A percentile compares a stretch with the other conserved stretches of the same genome.
Conservation (phyloP, 108 stramenopile genomes). For the Seminavis robusta region DNA sequence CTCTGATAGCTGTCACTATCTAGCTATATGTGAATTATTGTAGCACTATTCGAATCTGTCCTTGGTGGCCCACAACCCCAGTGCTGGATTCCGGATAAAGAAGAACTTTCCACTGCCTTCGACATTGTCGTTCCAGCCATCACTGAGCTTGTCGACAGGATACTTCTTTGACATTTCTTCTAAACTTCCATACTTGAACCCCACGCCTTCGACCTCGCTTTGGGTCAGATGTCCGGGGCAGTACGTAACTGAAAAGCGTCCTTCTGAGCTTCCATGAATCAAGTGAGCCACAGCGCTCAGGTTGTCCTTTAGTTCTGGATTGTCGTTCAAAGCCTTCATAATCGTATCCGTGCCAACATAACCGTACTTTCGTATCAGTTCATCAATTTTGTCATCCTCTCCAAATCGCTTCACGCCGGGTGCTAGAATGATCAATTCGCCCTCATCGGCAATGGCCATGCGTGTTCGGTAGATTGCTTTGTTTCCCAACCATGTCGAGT, state of each 20-base stretch:
- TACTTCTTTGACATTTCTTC: conserved; percentile 63
- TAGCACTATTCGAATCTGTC: conserved; percentile 77
- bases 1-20: too few relatives aligned
- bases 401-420: conserved; percentile 90
- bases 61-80: conserved; percentile 90
- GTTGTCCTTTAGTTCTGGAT: conserved; percentile 78
- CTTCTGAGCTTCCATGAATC: conserved; percentile 93
- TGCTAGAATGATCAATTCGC: conserved; percentile 88
- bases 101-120: conserved; percentile 80
- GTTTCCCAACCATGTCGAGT: conserved; percentile 95
- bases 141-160: conserved; percentile 52
- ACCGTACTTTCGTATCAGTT: conserved; percentile 88
- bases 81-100: conserved; percentile 91
- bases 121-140: conserved; percentile 79
- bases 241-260: conserved; percentile 87
- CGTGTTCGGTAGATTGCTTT: conserved; percentile 94
- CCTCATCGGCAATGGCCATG: conserved; percentile 93
- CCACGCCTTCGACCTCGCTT: conserved; percentile 84
- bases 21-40: too few relatives aligned
- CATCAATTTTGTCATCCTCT: conserved; percentile 84
- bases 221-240: conserved; percentile 84
- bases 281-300: conserved; percentile 93
- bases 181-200: conserved; percentile 78
- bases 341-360: conserved; percentile 85
- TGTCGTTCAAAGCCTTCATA: conserved; percentile 73